Evolutionary conservation across 148 eudicot genomes (phyloP).

Genomic region (Suaeda aralocaspica): DNA sequence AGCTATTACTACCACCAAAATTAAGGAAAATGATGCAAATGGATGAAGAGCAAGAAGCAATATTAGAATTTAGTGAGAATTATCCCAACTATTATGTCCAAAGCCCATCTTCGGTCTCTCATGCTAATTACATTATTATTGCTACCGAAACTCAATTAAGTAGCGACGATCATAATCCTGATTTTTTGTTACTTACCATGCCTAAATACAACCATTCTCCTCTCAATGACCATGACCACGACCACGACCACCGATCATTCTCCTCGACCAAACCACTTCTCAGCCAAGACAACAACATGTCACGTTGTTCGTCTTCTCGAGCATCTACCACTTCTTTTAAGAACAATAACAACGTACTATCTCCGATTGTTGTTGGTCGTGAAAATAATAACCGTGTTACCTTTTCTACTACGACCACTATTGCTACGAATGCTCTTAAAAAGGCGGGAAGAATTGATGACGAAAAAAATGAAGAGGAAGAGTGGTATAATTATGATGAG

Average conservation of each 20-base stretch:
- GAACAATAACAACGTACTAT: neutral
- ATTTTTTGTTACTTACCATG: neutral
- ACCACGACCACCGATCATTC: neutral
- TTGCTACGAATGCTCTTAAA: neutral
- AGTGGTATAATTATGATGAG: neutral
- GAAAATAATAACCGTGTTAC: neutral
- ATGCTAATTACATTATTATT: constrained; percentile 21
- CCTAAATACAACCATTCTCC: neutral
- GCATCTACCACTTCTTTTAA: constrained; percentile 39
- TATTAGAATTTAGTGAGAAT: neutral
- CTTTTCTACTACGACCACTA: neutral
- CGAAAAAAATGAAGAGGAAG: neutral
- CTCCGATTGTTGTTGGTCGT: neutral
- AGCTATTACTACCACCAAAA: no score
- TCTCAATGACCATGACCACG: constrained; percentile 10
- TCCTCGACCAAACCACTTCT: neutral
- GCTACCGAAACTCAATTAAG: neutral
- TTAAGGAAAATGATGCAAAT: neutral
- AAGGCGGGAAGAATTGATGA: neutral
- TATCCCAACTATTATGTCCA: constrained; percentile 45
- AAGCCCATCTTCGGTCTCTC: constrained; percentile 53
- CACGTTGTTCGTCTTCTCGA: constrained; percentile 51
- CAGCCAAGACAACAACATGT: constrained; percentile 16
- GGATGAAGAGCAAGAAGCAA: constrained; percentile 16
- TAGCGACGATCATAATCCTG: neutral